These are phyloP conservation scores for Hanseniaspora uvarum DNA, from an alignment of 1,139 yeast species.

Conservation along the genomic window DNA sequence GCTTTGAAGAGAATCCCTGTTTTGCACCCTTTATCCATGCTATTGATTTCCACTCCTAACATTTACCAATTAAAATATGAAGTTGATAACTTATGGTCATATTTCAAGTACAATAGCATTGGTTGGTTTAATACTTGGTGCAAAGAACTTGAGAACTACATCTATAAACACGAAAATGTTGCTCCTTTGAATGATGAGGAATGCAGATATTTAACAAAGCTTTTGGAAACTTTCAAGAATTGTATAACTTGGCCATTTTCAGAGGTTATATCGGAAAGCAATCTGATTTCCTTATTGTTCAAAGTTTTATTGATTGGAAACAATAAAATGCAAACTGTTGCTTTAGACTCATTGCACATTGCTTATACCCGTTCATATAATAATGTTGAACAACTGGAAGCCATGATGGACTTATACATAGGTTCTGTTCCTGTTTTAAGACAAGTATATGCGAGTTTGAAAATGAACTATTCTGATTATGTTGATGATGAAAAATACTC, in stretches of 20 bases:
- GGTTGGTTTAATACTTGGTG: conserved; percentile 90
- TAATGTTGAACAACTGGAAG: conserved; percentile 61
- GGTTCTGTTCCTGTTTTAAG: conserved; percentile 60
- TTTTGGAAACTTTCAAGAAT: conserved; percentile 74
- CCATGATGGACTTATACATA: conserved; percentile 72
- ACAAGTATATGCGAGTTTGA: conserved; percentile 53
- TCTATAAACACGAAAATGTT: conserved; percentile 10
- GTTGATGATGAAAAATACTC: conserved; percentile 73
- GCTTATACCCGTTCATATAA: conserved; percentile 73
- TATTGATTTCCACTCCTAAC: conserved; percentile 63
- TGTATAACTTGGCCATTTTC: conserved; percentile 89
- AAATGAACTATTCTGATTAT: conserved; percentile 57
- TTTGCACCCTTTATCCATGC: conserved; percentile 71
- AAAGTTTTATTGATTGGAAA: conserved; percentile 53
- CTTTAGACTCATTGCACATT: conserved; percentile 84
- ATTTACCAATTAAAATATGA: conserved; percentile 61
- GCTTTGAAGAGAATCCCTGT: conserved; percentile 74
- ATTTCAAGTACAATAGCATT: conserved; percentile 48
- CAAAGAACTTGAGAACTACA: conserved; percentile 38
- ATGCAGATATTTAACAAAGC: conserved; percentile 50
- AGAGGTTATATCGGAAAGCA: conserved; percentile 54
- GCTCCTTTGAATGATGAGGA: conserved; percentile 28
- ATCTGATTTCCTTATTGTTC: conserved; percentile 56
- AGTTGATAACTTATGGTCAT: conserved; percentile 50
- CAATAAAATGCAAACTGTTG: conserved; percentile 63